Percentiles rank a stretch among this genome's conserved stretches.
Conservation (phyloP, 169 alveolate genomes). For the Pseudocohnilembus persalinus region DNA sequence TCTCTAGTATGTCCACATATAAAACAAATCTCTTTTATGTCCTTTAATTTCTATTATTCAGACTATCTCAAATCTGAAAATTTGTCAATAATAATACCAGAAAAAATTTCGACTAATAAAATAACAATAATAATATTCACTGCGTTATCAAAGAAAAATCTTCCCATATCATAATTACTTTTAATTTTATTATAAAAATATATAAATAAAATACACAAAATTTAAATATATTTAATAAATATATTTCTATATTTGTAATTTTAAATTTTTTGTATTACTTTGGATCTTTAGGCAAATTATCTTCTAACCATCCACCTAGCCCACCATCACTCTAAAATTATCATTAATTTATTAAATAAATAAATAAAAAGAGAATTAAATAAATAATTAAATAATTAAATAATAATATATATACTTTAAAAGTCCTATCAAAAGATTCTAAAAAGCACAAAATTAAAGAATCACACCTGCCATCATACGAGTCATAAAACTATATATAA, state of each 20-base stretch:
- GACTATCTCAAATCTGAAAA: slow-evolving; percentile 63
- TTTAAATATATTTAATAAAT: no score
- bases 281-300: slow-evolving; percentile 56
- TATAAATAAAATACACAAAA: neutral
- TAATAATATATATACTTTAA: slow-evolving; percentile 34
- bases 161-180: slow-evolving; percentile 48
- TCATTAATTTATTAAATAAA: no score
- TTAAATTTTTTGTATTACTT: neutral
- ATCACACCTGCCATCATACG: slow-evolving; percentile 53
- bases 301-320: slow-evolving; percentile 62
- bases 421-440: slow-evolving; percentile 63
- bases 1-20: slow-evolving; percentile 81
- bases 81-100: slow-evolving; percentile 74
- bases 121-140: slow-evolving; percentile 58
- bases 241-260: no score
- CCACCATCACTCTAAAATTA: slow-evolving; percentile 54
- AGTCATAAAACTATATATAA: slow-evolving; percentile 58
- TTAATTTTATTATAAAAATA: slow-evolving; percentile 18
- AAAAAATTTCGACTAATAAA: slow-evolving; percentile 62
- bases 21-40: slow-evolving; percentile 68
- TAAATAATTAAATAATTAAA: no score
- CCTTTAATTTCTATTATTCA: slow-evolving; percentile 49
- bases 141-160: slow-evolving; percentile 65
- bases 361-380: neutral
- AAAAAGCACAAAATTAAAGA: slow-evolving; percentile 62